phyloP scores from a whole-genome alignment of 345 rosid species.

The Aquilaria malaccensis region DNA sequence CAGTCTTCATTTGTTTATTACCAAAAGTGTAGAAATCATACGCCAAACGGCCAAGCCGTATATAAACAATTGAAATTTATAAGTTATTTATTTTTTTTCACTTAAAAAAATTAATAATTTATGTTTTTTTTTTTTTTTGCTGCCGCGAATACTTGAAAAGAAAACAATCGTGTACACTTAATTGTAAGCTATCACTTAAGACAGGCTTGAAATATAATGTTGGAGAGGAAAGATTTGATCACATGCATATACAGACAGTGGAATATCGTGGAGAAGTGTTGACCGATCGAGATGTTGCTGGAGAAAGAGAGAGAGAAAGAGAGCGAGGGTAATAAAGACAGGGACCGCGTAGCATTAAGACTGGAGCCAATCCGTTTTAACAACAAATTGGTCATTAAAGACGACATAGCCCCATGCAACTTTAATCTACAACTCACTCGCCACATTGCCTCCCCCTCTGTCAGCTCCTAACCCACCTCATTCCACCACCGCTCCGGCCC shows the following conservation, averaged over 20 bases:
- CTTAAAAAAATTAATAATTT: no score
- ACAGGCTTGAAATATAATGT: not conserved
- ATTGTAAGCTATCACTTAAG: not conserved
- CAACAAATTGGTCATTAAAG: not conserved
- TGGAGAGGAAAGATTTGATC: not conserved
- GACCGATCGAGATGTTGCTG: not conserved
- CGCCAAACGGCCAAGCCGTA: no score
- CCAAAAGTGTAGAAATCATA: no score
- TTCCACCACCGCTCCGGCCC: not conserved
- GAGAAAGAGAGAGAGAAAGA: not conserved
- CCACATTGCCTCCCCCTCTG: constrained; percentile 19
- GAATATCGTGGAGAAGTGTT: no score
- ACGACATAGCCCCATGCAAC: constrained; percentile 19
- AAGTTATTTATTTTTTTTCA: no score
- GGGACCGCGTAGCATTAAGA: not conserved
- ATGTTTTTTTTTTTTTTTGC: no score
- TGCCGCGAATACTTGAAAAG: not conserved
- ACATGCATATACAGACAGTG: not conserved
- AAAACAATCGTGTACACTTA: not conserved
- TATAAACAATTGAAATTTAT: no score
- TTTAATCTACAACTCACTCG: constrained; percentile 7
- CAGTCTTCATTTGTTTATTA: no score
- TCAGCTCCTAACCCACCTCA: constrained; percentile 2
- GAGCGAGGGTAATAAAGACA: not conserved
- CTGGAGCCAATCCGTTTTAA: not conserved